A percentile compares a stretch with the other conserved stretches of the same genome.
These are phyloP conservation scores for Venturiaceae sp. DNA, from an alignment of 2,329 filamentous ascomycete species.

Conservation along the genomic window DNA sequence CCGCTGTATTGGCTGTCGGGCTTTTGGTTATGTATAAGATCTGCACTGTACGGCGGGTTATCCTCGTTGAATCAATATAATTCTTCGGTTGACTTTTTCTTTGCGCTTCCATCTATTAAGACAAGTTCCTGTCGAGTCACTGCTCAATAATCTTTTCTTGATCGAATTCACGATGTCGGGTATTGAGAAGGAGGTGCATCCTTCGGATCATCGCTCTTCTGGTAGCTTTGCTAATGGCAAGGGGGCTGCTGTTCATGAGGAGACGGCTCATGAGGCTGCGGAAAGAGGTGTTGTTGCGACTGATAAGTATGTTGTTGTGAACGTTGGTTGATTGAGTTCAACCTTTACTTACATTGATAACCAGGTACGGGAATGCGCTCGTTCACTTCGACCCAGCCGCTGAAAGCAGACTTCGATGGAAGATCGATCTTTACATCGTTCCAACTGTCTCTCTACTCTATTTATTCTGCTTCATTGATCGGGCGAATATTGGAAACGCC, in stretches of 20 bases:
- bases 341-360: background rate
- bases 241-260: background rate
- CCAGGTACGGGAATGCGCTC: slow-evolving; percentile 5
- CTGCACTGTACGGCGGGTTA: background rate
- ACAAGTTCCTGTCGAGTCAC: background rate
- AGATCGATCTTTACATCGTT: slow-evolving; percentile 57
- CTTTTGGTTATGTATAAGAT: background rate
- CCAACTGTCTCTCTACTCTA: slow-evolving; percentile 59
- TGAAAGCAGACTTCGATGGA: slow-evolving; percentile 48
- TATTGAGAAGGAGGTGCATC: background rate
- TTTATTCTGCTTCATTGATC: slow-evolving; percentile 65
- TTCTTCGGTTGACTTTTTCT: background rate
- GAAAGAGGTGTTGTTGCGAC: background rate
- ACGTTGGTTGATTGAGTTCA: background rate
- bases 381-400: slow-evolving; percentile 20
- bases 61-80: too few relatives aligned
- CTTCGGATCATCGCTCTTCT: background rate
- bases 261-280: slow-evolving; percentile 4
- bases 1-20: background rate
- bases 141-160: background rate
- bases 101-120: background rate
- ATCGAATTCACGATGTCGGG: background rate
- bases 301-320: background rate
- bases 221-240: background rate
- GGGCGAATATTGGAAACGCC: slow-evolving; percentile 68